Conservation (phyloP, 441 rosid species). For the Gossypium trilobum region DNA sequence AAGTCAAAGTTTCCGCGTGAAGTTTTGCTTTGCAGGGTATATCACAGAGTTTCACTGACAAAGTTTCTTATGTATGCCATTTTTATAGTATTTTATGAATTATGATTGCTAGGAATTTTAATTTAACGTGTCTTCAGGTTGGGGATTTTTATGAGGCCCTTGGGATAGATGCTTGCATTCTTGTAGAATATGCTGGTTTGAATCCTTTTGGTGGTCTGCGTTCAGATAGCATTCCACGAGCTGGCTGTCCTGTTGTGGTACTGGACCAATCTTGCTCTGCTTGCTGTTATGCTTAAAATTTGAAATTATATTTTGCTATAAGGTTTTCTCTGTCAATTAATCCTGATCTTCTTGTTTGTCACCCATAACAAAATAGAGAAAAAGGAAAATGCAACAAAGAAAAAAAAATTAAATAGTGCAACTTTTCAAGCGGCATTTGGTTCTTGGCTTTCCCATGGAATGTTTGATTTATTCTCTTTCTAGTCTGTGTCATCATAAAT, state of each 20-base stretch:
- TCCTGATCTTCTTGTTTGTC: neutral
- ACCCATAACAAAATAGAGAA: neutral
- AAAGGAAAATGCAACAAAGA: neutral
- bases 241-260: conserved; percentile 98
- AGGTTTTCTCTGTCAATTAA: neutral
- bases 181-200: conserved; percentile 92
- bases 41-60: conserved; percentile 18
- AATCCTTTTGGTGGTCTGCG: conserved; percentile 97
- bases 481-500: neutral
- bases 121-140: conserved; percentile 40
- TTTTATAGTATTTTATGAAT: conserved; percentile 12
- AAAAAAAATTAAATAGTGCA: neutral
- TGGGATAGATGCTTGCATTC: conserved; percentile 95
- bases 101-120: conserved; percentile 7
- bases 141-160: conserved; percentile 96
- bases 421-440: neutral
- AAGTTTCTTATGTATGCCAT: neutral
- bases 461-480: conserved; percentile 1
- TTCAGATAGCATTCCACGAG: conserved; percentile 78
- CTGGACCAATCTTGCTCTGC: conserved; percentile 5
- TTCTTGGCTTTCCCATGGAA: neutral
- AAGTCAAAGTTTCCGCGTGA: conserved; percentile 92
- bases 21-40: conserved; percentile 93
- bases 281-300: neutral
- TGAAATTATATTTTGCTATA: neutral